phyloP scores from a whole-genome alignment of 2,329 filamentous ascomycete species.

The Aspergillus sergii region DNA sequence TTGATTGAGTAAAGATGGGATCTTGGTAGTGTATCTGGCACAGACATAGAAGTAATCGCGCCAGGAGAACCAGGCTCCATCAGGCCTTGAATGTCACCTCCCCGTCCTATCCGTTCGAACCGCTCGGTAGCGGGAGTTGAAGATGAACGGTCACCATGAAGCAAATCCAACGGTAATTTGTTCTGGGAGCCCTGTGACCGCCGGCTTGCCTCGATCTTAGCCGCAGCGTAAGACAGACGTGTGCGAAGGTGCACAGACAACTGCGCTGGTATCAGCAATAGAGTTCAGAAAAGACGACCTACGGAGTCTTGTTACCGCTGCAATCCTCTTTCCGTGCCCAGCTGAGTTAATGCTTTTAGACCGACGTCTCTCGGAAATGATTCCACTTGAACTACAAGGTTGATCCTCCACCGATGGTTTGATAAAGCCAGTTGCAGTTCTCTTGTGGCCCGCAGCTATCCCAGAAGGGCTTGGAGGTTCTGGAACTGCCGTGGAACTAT shows the following conservation, averaged over 20 bases:
- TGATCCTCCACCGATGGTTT: constrained; percentile 52
- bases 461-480: constrained; percentile 17
- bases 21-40: constrained; percentile 15
- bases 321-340: constrained; percentile 69
- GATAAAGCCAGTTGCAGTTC: constrained; percentile 74
- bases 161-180: constrained; percentile 75
- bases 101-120: constrained; percentile 52
- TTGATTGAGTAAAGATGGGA: constrained; percentile 15
- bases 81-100: constrained; percentile 10
- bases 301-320: constrained; percentile 65
- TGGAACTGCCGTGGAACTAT: constrained; percentile 19
- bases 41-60: constrained; percentile 23
- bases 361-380: constrained; percentile 51
- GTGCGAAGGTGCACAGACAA: constrained; percentile 78
- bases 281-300: neutral
- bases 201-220: constrained; percentile 91
- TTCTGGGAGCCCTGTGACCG: constrained; percentile 71
- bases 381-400: constrained; percentile 35
- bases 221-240: constrained; percentile 87
- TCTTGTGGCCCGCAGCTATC: constrained; percentile 60
- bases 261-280: constrained; percentile 48
- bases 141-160: constrained; percentile 65
- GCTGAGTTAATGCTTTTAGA: constrained; percentile 73
- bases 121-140: constrained; percentile 59
- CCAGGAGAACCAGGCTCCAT: constrained; percentile 28